Evolutionary conservation across 352 stramenopile genomes (phyloP).

Genomic region (Pythium phragmitis): DNA sequence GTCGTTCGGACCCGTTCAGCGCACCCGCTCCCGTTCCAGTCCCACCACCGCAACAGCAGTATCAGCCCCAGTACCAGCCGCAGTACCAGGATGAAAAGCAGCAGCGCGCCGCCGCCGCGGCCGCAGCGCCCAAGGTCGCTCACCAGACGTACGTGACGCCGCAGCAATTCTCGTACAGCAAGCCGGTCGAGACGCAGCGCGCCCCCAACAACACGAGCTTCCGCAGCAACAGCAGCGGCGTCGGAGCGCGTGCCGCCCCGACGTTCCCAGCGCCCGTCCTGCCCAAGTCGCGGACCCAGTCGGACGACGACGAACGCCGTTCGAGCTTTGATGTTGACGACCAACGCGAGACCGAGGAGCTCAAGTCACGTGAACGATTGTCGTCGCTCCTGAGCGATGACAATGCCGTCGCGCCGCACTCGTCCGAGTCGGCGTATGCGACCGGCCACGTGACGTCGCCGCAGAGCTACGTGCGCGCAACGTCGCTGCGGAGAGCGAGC

Average conservation of each 20-base stretch:
- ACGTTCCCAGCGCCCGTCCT: conserved; percentile 44
- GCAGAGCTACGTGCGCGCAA: conserved; percentile 72
- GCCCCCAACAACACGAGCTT: conserved; percentile 13
- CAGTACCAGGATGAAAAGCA: conserved; percentile 8
- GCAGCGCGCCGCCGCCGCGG: conserved; percentile 1
- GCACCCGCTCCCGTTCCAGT: background rate
- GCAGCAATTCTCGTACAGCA: conserved; percentile 25
- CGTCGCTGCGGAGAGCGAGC: conserved; percentile 59
- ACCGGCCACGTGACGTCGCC: conserved; percentile 57
- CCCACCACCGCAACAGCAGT: conserved; percentile 9
- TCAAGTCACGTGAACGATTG: conserved; percentile 46
- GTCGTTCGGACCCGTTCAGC: background rate
- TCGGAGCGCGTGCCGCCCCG: conserved; percentile 21
- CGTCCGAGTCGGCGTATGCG: conserved; percentile 34
- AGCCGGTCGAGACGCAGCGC: conserved; percentile 16
- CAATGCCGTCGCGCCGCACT: conserved; percentile 16
- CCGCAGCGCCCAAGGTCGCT: conserved; percentile 5
- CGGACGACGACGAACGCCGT: conserved; percentile 42
- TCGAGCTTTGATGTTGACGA: conserved; percentile 86
- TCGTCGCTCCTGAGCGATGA: conserved; percentile 26
- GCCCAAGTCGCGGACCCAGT: conserved; percentile 27
- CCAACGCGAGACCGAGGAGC: conserved; percentile 61
- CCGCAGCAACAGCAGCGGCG: conserved; percentile 15
- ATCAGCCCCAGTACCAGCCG: conserved; percentile 5
- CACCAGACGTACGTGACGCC: conserved; percentile 16